phyloP scores from a whole-genome alignment of 2,329 filamentous ascomycete genomes.

The Aspergillus sp. region DNA sequence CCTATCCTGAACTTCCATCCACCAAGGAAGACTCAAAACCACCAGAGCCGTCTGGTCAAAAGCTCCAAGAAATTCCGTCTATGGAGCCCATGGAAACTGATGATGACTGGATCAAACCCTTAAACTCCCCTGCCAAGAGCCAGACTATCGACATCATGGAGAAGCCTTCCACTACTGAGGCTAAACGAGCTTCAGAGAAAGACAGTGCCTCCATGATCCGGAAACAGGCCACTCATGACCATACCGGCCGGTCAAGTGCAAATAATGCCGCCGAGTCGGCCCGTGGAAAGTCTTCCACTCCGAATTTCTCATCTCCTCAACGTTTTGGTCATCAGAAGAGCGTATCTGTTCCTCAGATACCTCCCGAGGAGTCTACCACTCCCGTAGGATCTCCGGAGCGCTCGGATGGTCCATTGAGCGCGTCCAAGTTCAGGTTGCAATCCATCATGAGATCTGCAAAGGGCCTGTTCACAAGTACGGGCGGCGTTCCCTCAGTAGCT shows the following conservation, averaged over 20 bases:
- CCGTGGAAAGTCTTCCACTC: constrained; percentile 63
- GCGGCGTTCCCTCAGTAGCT: constrained; percentile 53
- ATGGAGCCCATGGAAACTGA: constrained; percentile 30
- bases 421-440: constrained; percentile 87
- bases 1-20: constrained; percentile 32
- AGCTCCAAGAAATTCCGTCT: constrained; percentile 14
- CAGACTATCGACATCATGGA: constrained; percentile 60
- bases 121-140: constrained; percentile 50
- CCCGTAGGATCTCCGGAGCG: constrained; percentile 53
- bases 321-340: constrained; percentile 53
- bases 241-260: constrained; percentile 8
- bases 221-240: constrained; percentile 9
- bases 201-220: constrained; percentile 2
- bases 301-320: constrained; percentile 51
- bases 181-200: constrained; percentile 4
- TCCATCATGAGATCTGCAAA: constrained; percentile 86
- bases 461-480: constrained; percentile 75
- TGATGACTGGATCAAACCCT: constrained; percentile 58
- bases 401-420: constrained; percentile 77
- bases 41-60: constrained; percentile 14
- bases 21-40: constrained; percentile 23
- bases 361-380: constrained; percentile 50
- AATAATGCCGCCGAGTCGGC: constrained; percentile 28
- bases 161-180: constrained; percentile 23
- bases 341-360: constrained; percentile 56